Conservation (phyloP, 805 yeast genomes). For the Tetrapisispora pingtungensis region DNA sequence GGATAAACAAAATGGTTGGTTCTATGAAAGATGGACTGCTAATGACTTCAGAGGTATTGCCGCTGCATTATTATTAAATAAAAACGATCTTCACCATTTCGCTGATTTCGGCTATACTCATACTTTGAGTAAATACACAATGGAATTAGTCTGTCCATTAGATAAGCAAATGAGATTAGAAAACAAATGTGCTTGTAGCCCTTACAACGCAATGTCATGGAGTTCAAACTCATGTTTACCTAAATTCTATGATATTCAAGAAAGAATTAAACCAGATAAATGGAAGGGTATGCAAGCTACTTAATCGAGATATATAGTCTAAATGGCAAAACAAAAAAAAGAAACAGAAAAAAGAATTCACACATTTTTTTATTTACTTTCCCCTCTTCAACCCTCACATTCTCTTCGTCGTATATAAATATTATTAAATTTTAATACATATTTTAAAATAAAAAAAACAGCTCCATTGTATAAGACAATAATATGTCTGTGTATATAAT, state of each 20-base stretch:
- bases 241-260: slow-evolving; percentile 2
- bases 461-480: too few species aligned
- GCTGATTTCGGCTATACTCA: slow-evolving; percentile 70
- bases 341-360: too few species aligned
- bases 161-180: slow-evolving; percentile 4
- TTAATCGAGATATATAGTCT: too few species aligned
- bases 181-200: slow-evolving; percentile 4
- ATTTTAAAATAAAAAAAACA: too few species aligned
- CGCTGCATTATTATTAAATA: slow-evolving; percentile 57
- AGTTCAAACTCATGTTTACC: slow-evolving; percentile 2
- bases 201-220: slow-evolving; percentile 2
- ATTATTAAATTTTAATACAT: too few species aligned
- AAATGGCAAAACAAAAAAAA: too few species aligned
- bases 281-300: slow-evolving; percentile 2
- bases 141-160: slow-evolving; percentile 62
- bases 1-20: slow-evolving; percentile 67
- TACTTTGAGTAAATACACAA: slow-evolving; percentile 39
- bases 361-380: too few species aligned
- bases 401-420: too few species aligned
- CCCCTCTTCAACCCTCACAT: too few species aligned
- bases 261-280: slow-evolving; percentile 1
- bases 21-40: slow-evolving; percentile 88
- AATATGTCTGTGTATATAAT: too few species aligned
- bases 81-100: slow-evolving; percentile 66
- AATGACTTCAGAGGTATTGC: slow-evolving; percentile 81